Base-by-base conservation (phyloP, 192 early-diverging fungal species). In the Rhizophagus sp. region DNA sequence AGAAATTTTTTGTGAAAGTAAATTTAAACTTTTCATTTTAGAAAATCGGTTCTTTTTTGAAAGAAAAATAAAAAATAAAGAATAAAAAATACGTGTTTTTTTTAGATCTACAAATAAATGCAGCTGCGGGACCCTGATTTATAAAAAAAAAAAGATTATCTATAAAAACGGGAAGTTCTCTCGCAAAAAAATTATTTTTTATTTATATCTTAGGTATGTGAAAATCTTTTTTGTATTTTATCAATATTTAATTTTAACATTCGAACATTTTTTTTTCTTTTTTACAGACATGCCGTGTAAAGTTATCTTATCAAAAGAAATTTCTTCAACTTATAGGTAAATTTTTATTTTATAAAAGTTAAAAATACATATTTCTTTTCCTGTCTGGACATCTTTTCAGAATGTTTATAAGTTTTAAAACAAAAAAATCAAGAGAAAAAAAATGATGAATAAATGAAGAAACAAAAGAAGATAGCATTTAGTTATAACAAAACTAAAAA, bases 1-100 rank as follows among this genome's bases (percentile, higher is more conserved):
- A n/a, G 36, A 17, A 41, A 41, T 70, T 34, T n/a, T 41, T 70
- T 70, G 34, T n/a, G n/a, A 70, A 70, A 70, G 68, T 70, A 70
- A 70, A 44, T 33, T 70, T 44, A 70, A 41, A n/a, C n/a, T 70
- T 24, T 70, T 70, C 68, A 70, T 17, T 70, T n/a, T n/a, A 1
- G 19, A 5, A 3, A 41, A 39, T 10, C 19, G 1, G 7, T 12
- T n/a, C 6, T 27, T 27, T 65, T 63, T 63, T 24, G 24, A 63
- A 63, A 63, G 7, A 63, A 63, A 19, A 25, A 24, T 1, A 30
- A 30, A 30, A 30, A 62, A n/a, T n/a, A n/a, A n/a, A n/a, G n/a
- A n/a, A n/a, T n/a, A n/a, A 62, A 36, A 36, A 36, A 36, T 3
- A 36, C 39, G 39, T 41, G 13, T 57, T 57, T 57, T 17, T 57